Percentiles rank a stretch among this genome's conserved stretches.
phyloP scores from a whole-genome alignment of 2,329 filamentous ascomycete species.

The Ceratocystis huliohia region DNA sequence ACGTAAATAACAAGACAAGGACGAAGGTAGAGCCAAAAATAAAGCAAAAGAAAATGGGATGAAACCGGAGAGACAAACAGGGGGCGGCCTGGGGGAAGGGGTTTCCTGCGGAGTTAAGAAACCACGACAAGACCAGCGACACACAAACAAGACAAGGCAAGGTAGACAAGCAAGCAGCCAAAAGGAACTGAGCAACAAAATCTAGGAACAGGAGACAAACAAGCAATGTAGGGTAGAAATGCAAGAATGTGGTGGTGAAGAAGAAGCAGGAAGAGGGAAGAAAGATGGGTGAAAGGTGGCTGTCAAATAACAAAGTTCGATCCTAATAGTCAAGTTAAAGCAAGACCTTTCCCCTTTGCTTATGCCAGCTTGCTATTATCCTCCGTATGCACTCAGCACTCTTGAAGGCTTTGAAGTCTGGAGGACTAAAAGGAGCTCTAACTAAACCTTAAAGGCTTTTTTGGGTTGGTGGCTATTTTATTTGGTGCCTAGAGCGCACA shows the following conservation, averaged over 20 bases:
- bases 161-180: neutral
- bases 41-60: neutral
- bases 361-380: too few relatives aligned
- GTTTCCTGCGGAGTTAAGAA: neutral
- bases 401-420: too few relatives aligned
- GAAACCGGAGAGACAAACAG: neutral
- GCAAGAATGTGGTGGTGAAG: too few relatives aligned
- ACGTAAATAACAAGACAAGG: neutral
- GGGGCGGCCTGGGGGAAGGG: neutral
- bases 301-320: too few relatives aligned
- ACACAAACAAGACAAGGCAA: neutral
- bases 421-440: too few relatives aligned
- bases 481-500: slow-evolving; percentile 8
- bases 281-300: too few relatives aligned
- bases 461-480: neutral
- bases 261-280: too few relatives aligned
- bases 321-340: too few relatives aligned
- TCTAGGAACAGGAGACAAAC: neutral
- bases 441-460: too few relatives aligned
- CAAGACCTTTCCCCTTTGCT: too few relatives aligned
- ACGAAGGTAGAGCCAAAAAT: neutral
- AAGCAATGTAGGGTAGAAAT: neutral
- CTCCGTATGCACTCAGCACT: too few relatives aligned
- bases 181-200: neutral
- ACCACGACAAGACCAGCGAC: neutral